Conservation (phyloP, 2,329 filamentous ascomycete genomes). For the Colletotrichum sojae region DNA sequence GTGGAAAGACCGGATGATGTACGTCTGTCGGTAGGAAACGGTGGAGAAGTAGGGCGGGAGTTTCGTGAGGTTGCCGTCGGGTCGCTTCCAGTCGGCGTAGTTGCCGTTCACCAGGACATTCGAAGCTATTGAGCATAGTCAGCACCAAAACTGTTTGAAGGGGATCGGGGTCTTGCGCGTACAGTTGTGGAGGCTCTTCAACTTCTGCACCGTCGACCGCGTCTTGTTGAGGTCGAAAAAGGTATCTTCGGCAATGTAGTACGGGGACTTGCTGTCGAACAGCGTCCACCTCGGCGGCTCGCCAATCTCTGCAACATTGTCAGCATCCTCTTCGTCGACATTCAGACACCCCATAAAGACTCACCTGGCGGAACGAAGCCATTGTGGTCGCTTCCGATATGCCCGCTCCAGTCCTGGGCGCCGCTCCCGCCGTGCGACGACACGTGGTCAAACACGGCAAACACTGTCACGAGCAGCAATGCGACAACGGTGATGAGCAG, state of each 20-base stretch:
- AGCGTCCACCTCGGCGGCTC: constrained; percentile 26
- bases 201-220: not conserved
- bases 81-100: constrained; percentile 28
- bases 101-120: constrained; percentile 25
- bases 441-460: constrained; percentile 15
- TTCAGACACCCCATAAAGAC: not conserved
- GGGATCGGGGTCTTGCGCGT: too few species aligned
- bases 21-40: constrained; percentile 19
- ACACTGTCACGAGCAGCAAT: not conserved
- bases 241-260: constrained; percentile 27
- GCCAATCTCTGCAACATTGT: constrained; percentile 1
- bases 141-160: too few species aligned
- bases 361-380: constrained; percentile 30
- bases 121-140: constrained; percentile 1
- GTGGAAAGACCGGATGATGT: constrained; percentile 35
- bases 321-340: not conserved
- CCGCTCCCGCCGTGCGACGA: not conserved
- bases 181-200: constrained; percentile 33
- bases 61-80: constrained; percentile 22
- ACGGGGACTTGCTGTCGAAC: constrained; percentile 16
- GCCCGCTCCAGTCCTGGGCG: not conserved
- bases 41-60: constrained; percentile 31
- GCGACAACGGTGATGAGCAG: constrained; percentile 8
- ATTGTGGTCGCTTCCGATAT: constrained; percentile 32
- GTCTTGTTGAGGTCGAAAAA: constrained; percentile 26